Conservation (phyloP, 1,284 basidiomycete species). For the Pyrrhoderma noxium region DNA sequence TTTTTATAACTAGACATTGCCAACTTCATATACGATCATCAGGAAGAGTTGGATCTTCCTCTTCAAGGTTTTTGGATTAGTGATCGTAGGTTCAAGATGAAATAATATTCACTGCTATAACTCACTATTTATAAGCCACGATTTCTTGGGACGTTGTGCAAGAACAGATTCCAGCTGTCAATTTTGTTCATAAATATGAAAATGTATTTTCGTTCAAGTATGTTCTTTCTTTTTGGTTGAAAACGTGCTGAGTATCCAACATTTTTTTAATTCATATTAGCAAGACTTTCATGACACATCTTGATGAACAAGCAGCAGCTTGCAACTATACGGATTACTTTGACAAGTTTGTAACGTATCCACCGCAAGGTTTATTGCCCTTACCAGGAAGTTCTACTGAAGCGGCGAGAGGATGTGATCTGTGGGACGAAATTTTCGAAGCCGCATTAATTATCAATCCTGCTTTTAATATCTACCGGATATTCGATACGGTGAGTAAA, state of each 20-base stretch:
- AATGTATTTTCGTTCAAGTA: slow-evolving; percentile 66
- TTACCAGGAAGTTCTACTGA: slow-evolving; percentile 45
- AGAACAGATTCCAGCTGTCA: slow-evolving; percentile 58
- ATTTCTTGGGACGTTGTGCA: slow-evolving; percentile 56
- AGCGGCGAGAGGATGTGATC: slow-evolving; percentile 47
- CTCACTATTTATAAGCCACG: slow-evolving; percentile 36
- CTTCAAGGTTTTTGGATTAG: slow-evolving; percentile 67
- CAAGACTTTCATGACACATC: slow-evolving; percentile 54
- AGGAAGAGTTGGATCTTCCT: slow-evolving; percentile 42
- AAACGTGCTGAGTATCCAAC: slow-evolving; percentile 17
- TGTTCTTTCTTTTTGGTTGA: slow-evolving; percentile 19
- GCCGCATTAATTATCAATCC: slow-evolving; percentile 58
- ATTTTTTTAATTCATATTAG: slow-evolving; percentile 1
- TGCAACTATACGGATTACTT: slow-evolving; percentile 64
- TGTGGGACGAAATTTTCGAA: slow-evolving; percentile 58
- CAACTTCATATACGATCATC: slow-evolving; percentile 60
- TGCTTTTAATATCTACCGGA: slow-evolving; percentile 69
- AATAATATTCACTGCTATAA: background rate
- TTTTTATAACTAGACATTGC: slow-evolving; percentile 49
- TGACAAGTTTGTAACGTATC: slow-evolving; percentile 56
- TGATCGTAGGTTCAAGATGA: slow-evolving; percentile 44
- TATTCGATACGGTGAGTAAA: slow-evolving; percentile 54
- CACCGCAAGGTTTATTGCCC: slow-evolving; percentile 52
- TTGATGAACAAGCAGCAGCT: slow-evolving; percentile 42
- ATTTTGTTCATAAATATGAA: slow-evolving; percentile 64